A percentile compares a stretch with the other conserved stretches of the same genome.
These are phyloP conservation scores for Gossypium stocksii DNA, from an alignment of 345 rosid species.

Conservation along the genomic window DNA sequence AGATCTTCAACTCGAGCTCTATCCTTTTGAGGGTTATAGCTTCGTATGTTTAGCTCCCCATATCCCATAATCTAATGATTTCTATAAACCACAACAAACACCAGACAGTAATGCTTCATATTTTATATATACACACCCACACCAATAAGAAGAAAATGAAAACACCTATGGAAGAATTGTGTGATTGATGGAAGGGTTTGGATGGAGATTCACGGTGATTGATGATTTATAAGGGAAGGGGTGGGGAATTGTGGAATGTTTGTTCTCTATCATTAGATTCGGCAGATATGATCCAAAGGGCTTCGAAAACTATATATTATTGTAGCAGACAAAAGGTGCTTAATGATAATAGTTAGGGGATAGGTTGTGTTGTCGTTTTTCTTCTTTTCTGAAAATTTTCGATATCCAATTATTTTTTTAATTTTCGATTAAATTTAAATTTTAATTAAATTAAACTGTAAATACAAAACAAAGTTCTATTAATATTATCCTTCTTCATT, in stretches of 20 bases:
- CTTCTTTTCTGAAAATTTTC: not conserved
- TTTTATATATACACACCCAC: not conserved
- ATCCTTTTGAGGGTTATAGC: constrained; percentile 52
- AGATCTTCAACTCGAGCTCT: constrained; percentile 46
- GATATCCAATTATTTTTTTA: too few relatives aligned
- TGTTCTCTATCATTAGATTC: constrained; percentile 22
- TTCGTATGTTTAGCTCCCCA: constrained; percentile 37
- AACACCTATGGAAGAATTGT: not conserved
- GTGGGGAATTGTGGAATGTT: constrained; percentile 30
- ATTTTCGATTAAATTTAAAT: too few relatives aligned
- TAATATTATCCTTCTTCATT: too few relatives aligned
- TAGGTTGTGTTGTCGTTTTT: constrained; percentile 6
- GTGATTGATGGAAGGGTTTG: not conserved
- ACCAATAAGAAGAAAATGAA: not conserved
- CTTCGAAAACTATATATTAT: not conserved
- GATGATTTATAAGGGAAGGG: constrained; percentile 19
- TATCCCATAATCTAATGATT: constrained; percentile 20
- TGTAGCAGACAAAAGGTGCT: constrained; percentile 23
- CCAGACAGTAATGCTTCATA: not conserved
- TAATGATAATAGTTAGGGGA: constrained; percentile 13
- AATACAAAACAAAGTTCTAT: too few relatives aligned
- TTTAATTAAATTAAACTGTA: too few relatives aligned
- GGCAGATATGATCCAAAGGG: constrained; percentile 22
- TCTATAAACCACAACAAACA: constrained; percentile 1
- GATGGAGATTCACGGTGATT: constrained; percentile 9